Conservation (phyloP, 371 early-diverging fungal genomes). For the Mucor plumbeus region DNA sequence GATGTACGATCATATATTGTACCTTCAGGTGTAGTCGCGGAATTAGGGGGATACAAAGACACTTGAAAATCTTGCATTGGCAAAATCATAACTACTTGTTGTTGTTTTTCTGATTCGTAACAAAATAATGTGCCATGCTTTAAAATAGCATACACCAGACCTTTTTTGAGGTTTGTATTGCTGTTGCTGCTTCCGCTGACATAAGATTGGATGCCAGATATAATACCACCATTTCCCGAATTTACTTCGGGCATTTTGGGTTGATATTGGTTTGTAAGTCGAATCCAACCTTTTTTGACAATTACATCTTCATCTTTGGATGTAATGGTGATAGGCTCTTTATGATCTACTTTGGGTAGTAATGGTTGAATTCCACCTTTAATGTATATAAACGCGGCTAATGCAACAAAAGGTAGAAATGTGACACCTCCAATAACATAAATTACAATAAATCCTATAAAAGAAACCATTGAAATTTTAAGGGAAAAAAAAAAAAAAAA, state of each 20-base stretch:
- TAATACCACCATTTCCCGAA: slow-evolving; percentile 22
- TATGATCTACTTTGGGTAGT: background rate
- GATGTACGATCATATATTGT: slow-evolving; percentile 57
- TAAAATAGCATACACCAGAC: slow-evolving; percentile 71
- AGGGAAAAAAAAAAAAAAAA: background rate
- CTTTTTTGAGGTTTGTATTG: slow-evolving; percentile 19
- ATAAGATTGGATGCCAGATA: slow-evolving; percentile 36
- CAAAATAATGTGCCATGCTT: slow-evolving; percentile 80
- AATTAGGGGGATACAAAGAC: slow-evolving; percentile 59
- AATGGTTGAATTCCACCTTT: slow-evolving; percentile 15
- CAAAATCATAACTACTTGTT: slow-evolving; percentile 75
- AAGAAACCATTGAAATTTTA: slow-evolving; percentile 10
- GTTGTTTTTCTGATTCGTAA: slow-evolving; percentile 75
- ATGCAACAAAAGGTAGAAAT: slow-evolving; percentile 24
- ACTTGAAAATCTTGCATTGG: slow-evolving; percentile 72
- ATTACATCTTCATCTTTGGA: slow-evolving; percentile 18
- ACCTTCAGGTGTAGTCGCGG: slow-evolving; percentile 50
- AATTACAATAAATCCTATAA: slow-evolving; percentile 22
- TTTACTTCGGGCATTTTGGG: slow-evolving; percentile 31
- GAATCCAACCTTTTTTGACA: slow-evolving; percentile 50
- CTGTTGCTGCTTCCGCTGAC: slow-evolving; percentile 15
- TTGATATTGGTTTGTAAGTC: slow-evolving; percentile 38
- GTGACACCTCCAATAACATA: slow-evolving; percentile 33
- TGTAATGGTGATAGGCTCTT: background rate
- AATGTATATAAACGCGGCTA: slow-evolving; percentile 17